phyloP scores from a whole-genome alignment of 106 monocot species.

The Dendrobium catenatum region DNA sequence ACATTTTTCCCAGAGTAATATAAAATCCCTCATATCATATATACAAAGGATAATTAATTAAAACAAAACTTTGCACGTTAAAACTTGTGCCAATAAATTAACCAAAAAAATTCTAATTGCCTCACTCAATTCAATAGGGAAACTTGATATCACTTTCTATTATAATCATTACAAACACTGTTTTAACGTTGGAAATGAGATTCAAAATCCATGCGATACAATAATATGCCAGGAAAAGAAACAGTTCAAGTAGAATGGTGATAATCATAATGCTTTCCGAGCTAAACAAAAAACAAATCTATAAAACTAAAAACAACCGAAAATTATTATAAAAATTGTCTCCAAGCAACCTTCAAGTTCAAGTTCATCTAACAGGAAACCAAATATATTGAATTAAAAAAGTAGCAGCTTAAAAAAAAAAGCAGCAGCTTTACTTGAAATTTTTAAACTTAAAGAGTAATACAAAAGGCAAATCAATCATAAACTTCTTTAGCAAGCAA shows the following conservation, averaged over 20 bases:
- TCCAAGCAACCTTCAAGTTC: background rate
- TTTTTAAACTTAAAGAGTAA: background rate
- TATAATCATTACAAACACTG: background rate
- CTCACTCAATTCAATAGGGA: background rate
- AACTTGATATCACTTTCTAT: background rate
- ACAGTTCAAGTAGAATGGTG: background rate
- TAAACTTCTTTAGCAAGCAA: background rate
- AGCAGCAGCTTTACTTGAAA: background rate
- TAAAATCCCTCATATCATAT: too few species aligned
- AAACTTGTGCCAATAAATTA: background rate
- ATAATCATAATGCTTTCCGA: background rate
- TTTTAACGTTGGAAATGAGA: background rate
- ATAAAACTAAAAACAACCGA: background rate
- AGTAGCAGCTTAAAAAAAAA: background rate
- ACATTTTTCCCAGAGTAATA: background rate
- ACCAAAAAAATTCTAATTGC: background rate
- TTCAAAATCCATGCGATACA: background rate
- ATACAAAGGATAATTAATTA: background rate
- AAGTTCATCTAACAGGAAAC: background rate
- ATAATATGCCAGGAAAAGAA: background rate
- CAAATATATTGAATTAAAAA: background rate
- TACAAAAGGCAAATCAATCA: background rate
- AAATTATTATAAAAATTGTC: background rate
- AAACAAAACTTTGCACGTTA: background rate
- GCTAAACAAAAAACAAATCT: background rate